Percentiles rank a stretch among this genome's conserved stretches.
Evolutionary conservation across 805 yeast species (phyloP).

Genomic region (Martiniozyma abietophila): DNA sequence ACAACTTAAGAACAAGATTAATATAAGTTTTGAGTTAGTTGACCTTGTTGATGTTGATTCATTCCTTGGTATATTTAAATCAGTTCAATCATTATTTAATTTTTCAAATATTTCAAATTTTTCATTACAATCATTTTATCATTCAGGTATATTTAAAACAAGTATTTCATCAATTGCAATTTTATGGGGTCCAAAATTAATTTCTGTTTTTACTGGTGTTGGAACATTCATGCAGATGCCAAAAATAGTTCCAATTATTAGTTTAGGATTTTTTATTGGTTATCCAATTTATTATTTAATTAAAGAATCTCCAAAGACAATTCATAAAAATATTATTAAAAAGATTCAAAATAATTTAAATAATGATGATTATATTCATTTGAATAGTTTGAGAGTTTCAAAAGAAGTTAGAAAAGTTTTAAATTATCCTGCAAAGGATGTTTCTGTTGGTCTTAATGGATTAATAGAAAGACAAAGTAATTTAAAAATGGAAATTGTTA

Average conservation of each 20-base stretch:
- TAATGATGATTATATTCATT: slow-evolving; percentile 66
- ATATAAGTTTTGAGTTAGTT: slow-evolving; percentile 59
- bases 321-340: slow-evolving; percentile 71
- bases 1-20: slow-evolving; percentile 49
- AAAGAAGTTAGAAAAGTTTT: slow-evolving; percentile 78
- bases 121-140: slow-evolving; percentile 17
- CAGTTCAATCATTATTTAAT: slow-evolving; percentile 22
- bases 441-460: slow-evolving; percentile 59
- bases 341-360: slow-evolving; percentile 57
- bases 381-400: slow-evolving; percentile 68
- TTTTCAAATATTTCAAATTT: slow-evolving; percentile 28
- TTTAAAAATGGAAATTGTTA: slow-evolving; percentile 47
- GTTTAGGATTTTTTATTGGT: slow-evolving; percentile 27
- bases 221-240: slow-evolving; percentile 24
- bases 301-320: slow-evolving; percentile 79
- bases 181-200: slow-evolving; percentile 22
- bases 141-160: slow-evolving; percentile 20
- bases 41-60: slow-evolving; percentile 72
- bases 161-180: slow-evolving; percentile 21
- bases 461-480: slow-evolving; percentile 51
- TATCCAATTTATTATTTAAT: slow-evolving; percentile 41
- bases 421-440: slow-evolving; percentile 74
- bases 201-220: slow-evolving; percentile 24
- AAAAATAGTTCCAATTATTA: slow-evolving; percentile 25
- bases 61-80: slow-evolving; percentile 9